A percentile compares a stretch with the other conserved stretches of the same genome.
Conservation (phyloP, 2,329 filamentous ascomycete species). For the Fusarium chaquense region DNA sequence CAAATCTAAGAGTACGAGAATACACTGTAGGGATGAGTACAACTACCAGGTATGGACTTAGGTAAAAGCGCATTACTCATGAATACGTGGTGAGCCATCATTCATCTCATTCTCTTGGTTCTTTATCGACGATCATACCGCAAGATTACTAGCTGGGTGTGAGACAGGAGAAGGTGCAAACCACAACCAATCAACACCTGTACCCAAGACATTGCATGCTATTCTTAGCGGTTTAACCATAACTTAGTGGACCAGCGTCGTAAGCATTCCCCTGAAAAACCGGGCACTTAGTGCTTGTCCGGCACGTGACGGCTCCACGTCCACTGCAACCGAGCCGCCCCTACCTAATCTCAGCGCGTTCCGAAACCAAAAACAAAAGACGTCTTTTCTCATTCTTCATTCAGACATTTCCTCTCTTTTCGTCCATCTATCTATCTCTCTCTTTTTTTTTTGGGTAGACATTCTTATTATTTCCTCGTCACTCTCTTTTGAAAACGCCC, state of each 20-base stretch:
- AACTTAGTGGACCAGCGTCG: slow-evolving; percentile 31
- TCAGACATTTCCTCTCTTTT: slow-evolving; percentile 13
- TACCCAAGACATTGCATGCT: slow-evolving; percentile 25
- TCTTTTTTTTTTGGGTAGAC: slow-evolving; percentile 28
- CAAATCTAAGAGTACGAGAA: slow-evolving; percentile 25
- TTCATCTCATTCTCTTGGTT: slow-evolving; percentile 30
- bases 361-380: slow-evolving; percentile 35
- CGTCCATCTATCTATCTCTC: slow-evolving; percentile 23
- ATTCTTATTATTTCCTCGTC: slow-evolving; percentile 43
- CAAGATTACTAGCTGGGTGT: slow-evolving; percentile 41
- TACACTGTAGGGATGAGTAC: not conserved
- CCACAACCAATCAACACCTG: slow-evolving; percentile 32
- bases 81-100: slow-evolving; percentile 9
- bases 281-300: slow-evolving; percentile 31
- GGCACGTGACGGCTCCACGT: slow-evolving; percentile 39
- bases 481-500: slow-evolving; percentile 42
- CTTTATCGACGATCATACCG: slow-evolving; percentile 35
- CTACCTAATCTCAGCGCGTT: slow-evolving; percentile 46
- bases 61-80: slow-evolving; percentile 3
- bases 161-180: slow-evolving; percentile 42
- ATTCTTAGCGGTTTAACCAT: slow-evolving; percentile 44
- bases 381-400: slow-evolving; percentile 31
- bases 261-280: slow-evolving; percentile 45
- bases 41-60: not conserved
- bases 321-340: slow-evolving; percentile 20